Base-by-base conservation (phyloP, 176 grass and related monocot genomes). In the Oryza meridionalis region DNA sequence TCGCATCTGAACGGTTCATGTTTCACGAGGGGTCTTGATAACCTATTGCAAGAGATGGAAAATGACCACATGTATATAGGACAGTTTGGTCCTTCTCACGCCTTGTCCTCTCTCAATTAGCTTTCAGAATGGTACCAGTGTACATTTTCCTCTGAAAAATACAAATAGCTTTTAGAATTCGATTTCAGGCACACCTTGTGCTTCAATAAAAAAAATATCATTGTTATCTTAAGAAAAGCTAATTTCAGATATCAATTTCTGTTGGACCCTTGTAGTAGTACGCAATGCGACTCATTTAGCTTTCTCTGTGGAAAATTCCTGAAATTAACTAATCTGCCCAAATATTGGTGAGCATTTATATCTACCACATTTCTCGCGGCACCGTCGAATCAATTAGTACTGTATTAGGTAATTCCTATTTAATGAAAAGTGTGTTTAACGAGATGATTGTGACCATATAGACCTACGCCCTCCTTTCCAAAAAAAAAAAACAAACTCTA, bases 1-100 rank as follows among this genome's bases (percentile, higher is more conserved):
- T 75, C 42, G 5, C 27, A 75, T 67, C 62, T 67, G 1, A 21
- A 75, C 27, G 45, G 59, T 24, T 38, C 19, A 11, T 37, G 6
- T n/a, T 38, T 26, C 1, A 31, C 42, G 5, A 83, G 24, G 81
- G 42, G 58, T 64, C 49, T 2, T 49, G 81, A 65, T 40, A 33
- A 83, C 33, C 81, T 50, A 75, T 13, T 25, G 44, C 21, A 74
- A 59, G 15, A 16, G 64, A 77, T 31, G 65, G 82, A 61, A 43
- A 70, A 70, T 5, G 83, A 46, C 31, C 6, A 9, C 1, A 63
- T 4, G 24, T 24, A 12, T 62, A 62, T 1, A 77, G 2, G 75
- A 85, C 83, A 70, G 24, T 70, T 70, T 25, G 50, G 49, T 78
- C 66, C 50, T 45, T 11, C 19, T 85, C 75, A 70, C 7, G 19